Percentiles rank a stretch among this genome's conserved stretches.
Conservation (phyloP, 148 eudicot genomes). For the Silene latifolia region DNA sequence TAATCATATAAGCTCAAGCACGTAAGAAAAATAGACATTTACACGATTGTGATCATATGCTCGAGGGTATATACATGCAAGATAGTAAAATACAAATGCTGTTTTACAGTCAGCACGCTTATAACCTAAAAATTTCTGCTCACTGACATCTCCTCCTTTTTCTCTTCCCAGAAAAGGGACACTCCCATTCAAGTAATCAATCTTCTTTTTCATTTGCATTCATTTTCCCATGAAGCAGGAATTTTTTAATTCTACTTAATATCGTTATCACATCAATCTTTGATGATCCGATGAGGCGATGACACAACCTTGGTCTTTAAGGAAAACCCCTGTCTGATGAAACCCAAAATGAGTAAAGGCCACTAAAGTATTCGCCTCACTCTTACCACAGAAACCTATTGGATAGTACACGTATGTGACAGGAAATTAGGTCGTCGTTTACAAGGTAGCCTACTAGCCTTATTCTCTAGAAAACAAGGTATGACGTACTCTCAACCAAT, state of each 20-base stretch:
- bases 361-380: neutral
- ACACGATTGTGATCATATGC: neutral
- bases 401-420: too few relatives aligned
- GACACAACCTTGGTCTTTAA: neutral
- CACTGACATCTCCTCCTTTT: neutral
- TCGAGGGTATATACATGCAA: neutral
- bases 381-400: too few relatives aligned
- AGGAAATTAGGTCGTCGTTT: too few relatives aligned
- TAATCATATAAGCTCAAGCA: slow-evolving; percentile 7
- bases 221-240: neutral
- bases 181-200: neutral
- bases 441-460: too few relatives aligned
- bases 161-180: neutral
- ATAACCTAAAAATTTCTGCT: neutral
- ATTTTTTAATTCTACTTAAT: neutral
- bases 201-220: neutral
- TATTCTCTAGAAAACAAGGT: too few relatives aligned
- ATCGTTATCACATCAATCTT: neutral
- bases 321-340: neutral
- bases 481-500: too few relatives aligned
- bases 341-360: too few relatives aligned
- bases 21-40: neutral
- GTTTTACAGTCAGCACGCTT: neutral
- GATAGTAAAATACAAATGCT: neutral
- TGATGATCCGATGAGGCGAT: neutral